Evolutionary conservation across 2,329 filamentous ascomycete species (phyloP), one percentile per base, ranked within the genome.

Genomic region (Calonectria pteridis): DNA sequence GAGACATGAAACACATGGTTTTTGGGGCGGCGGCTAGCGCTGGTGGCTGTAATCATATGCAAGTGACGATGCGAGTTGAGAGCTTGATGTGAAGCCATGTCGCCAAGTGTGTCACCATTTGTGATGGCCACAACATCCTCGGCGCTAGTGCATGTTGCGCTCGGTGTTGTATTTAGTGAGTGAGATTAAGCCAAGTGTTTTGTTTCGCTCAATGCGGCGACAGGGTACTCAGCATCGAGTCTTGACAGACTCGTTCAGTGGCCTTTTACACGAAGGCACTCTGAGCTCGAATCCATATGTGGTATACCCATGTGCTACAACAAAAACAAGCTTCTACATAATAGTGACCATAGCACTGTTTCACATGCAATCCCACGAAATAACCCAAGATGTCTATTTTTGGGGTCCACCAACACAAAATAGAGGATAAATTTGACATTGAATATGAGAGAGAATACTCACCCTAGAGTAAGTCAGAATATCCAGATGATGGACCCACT

Each of bases 31-130:
- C 55, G 55, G 55, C 20, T 64, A 46, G 40, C 20, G 40, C 20
- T 64, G 59, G 59, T 64, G 59, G 59, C 59, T 64, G 37, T 26
- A 23, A 64, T 49, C 16, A n/a, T 49, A 64, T 64, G 59, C 59
- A 64, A 33, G 59, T 64, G 59, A 64, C 59, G 40, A 49, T 64
- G 59, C 40, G 40, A 64, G 37, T 46, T 64, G 28, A 11, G 29
- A n/a, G 3, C 40, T 26, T 31, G 18, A n/a, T 64, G 28, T 64
- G 28, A 49, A 64, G 40, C 16, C 37, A 63, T 63, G 59, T 46
- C 37, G 28, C 40, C 28, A 63, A 46, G 28, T 63, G 37, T 64
- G 59, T 43, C 18, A 63, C 55, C 26, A 37, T 58, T 46, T 63
- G 59, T 64, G 59, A 64, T 64, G 13, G 40, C 11, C 37, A 64